Base-by-base conservation (phyloP, 257 asterid genomes). In the Salvia miltiorrhiza region DNA sequence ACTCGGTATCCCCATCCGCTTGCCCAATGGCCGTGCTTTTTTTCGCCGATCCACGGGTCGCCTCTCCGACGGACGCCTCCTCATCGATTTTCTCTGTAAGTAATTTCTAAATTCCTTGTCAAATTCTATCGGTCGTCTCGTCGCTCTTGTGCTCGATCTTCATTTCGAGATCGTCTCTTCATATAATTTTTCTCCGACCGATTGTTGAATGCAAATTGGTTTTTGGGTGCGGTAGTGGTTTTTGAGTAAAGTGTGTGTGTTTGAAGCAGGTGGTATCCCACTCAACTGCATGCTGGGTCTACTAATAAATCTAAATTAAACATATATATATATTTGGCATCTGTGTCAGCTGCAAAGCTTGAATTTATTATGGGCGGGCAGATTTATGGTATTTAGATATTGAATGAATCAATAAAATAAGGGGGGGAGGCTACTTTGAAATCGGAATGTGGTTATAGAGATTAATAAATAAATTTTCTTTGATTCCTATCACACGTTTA, bases 21-120 rank as follows among this genome's bases (percentile, higher is more conserved):
- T 72, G 0, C 98, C 98, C 20, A 79, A 93, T 61, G 98, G 97
- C 52, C 91, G 96, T 7, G 30, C 84, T 33, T 88, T 77, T 76
- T 90, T 93, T 70, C 63, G 79, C 10, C 77, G 78, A 53, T 66
- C 98, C 2, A 75, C 95, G 20, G 96, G 93, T 2, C 81, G 98
- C 14, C 74, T 88, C 52, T 88, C 83, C 16, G 98, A 90, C 61
- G 97, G 98, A 24, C 96, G 97, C 48, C 90, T 93, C 53, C 13
- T 93, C 63, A 68, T 93, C 63, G 97, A 93, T 87, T 88, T 93
- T 49, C 90, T 93, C 20, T 87, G 95, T 87, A 80, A 37, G 89
- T 79, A 35, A 0, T 10, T 2, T 2, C 14, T n/a, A 14, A n/a
- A 3, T 43, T 47, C 20, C 3, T 39, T 8, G 4, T 21, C 12